A percentile compares a stretch with the other conserved stretches of the same genome.
Evolutionary conservation across 2,329 filamentous ascomycete genomes (phyloP).

Genomic region (Fusarium annulatum): DNA sequence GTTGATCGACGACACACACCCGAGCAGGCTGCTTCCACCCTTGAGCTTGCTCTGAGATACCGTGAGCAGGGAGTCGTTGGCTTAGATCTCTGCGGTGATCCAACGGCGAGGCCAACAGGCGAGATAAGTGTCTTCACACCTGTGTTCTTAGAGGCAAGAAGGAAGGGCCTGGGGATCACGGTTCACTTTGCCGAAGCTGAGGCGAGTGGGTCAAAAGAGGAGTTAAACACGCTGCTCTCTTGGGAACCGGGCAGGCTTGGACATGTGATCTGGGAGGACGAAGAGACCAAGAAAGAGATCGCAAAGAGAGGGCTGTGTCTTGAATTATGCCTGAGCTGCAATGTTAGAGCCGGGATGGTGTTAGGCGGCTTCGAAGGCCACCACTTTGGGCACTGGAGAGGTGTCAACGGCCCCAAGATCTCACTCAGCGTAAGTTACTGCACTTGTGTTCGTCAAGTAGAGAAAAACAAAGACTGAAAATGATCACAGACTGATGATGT

Average conservation of each 20-base stretch:
- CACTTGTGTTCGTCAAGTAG: not conserved
- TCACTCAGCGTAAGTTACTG: conserved; percentile 72
- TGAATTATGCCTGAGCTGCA: conserved; percentile 84
- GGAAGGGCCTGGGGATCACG: conserved; percentile 70
- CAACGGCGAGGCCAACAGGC: conserved; percentile 61
- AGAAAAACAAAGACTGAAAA: conserved; percentile 1
- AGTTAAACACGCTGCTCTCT: conserved; percentile 72
- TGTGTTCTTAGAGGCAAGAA: conserved; percentile 68
- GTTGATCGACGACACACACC: conserved; percentile 74
- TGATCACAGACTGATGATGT: conserved; percentile 79
- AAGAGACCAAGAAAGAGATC: conserved; percentile 67
- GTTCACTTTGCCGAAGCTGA: conserved; percentile 82
- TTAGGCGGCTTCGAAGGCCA: conserved; percentile 73
- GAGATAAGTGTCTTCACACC: conserved; percentile 69
- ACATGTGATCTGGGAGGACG: conserved; percentile 81
- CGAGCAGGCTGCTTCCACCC: conserved; percentile 69
- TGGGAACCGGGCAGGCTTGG: conserved; percentile 77
- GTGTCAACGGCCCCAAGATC: conserved; percentile 67
- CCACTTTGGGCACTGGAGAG: conserved; percentile 81
- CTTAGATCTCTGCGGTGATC: conserved; percentile 83
- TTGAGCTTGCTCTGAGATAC: conserved; percentile 71
- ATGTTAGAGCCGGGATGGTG: conserved; percentile 80
- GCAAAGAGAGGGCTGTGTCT: conserved; percentile 67
- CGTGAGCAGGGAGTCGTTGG: conserved; percentile 70
- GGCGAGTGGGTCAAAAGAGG: conserved; percentile 64